Base-by-base conservation (phyloP, 805 yeast species). In the Kazachstania viticola region DNA sequence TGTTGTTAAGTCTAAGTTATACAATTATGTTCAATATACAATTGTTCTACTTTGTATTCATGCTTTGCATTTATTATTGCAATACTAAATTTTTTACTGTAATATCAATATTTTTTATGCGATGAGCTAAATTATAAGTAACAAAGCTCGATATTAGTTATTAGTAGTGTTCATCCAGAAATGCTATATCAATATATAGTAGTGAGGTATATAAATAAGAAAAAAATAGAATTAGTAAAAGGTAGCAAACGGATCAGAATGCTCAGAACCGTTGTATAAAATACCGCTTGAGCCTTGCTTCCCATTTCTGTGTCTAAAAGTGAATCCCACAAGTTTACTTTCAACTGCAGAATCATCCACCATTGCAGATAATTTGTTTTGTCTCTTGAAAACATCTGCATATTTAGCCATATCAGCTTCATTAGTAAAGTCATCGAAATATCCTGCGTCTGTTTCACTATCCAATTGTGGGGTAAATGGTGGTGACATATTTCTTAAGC, bases 401-500 rank as follows among this genome's bases (percentile, higher is more conserved):
- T 91, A 91, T 56, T 91, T 87, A 39, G 88, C 91, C 97, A 91
- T 85, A 55, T 88, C 94, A 29, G 81, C 85, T 54, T 88, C 97
- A 56, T 85, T 91, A 37, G 83, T 83, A 56, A 91, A 91, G 57
- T 91, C 98, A 60, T 91, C 99, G 54, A 91, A 91, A 60, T 91
- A 91, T 1, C 99, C 99, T 0, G 97, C 97, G 60, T 91, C 99
- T 40, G 85, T 91, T 49, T 91, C 99, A 38, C 85, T 82, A 52
- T 91, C 97, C 41, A 91, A 67, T 48, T 93, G 95, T 3, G 99
- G 99, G 14, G 91, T 81, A 56, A 91, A 91, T 22, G 99, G 99
- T 4, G 99, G 96, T 15, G 77, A 68, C 38, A 75, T 68, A 21
- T 57, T 61, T 49, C 95, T 69, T 43, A 91, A 57, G 9, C 60